Evolutionary conservation across 2,329 filamentous ascomycete genomes (phyloP).

Genomic region (Passalora sequoiae): DNA sequence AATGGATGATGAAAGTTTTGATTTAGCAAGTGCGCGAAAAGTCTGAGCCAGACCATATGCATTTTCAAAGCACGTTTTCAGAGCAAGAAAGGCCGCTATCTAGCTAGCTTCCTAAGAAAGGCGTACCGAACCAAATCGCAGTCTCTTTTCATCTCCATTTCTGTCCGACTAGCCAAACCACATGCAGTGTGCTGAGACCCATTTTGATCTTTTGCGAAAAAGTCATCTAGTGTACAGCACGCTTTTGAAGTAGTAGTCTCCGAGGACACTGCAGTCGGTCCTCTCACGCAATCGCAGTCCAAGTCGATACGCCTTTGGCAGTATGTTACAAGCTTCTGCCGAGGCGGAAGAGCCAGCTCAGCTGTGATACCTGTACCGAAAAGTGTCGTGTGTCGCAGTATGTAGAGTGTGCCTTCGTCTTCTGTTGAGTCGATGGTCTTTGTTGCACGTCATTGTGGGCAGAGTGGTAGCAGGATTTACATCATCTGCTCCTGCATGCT

Average conservation of each 20-base stretch:
- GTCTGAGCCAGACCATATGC: too few relatives aligned
- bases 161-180: neutral
- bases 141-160: too few relatives aligned
- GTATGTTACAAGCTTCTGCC: constrained; percentile 6
- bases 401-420: neutral
- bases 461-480: constrained; percentile 45
- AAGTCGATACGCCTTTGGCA: neutral
- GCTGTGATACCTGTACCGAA: neutral
- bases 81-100: too few relatives aligned
- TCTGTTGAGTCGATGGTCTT: neutral
- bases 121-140: too few relatives aligned
- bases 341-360: too few relatives aligned
- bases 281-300: neutral
- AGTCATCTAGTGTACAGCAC: constrained; percentile 1
- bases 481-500: constrained; percentile 98
- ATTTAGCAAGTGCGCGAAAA: neutral
- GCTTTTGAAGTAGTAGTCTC: neutral
- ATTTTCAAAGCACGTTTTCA: too few relatives aligned
- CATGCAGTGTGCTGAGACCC: neutral
- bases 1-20: constrained; percentile 65
- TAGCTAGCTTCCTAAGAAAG: too few relatives aligned
- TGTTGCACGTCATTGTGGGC: neutral
- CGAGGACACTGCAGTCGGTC: too few relatives aligned
- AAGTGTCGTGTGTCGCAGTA: neutral
- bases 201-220: neutral